Base-by-base conservation (phyloP, 495 filamentous ascomycete species). In the Daldinia vernicosa region DNA sequence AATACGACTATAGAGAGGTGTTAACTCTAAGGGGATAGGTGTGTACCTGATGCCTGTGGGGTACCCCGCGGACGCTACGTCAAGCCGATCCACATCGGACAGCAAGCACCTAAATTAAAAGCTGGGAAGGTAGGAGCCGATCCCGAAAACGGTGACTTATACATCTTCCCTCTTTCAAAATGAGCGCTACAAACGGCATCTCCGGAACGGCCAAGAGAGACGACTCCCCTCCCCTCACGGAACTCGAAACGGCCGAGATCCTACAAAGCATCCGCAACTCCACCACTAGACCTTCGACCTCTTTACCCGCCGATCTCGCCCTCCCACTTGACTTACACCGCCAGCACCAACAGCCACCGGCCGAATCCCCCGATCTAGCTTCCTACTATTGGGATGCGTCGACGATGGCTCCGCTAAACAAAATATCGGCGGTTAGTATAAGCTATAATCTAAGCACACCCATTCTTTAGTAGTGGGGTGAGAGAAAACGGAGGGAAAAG, bases 401-500 rank as follows among this genome's bases (percentile, higher is more conserved):
- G 52, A 82, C 77, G 51, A 89, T 89, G 87, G 81, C 86, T 30
- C 81, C 85, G 63, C 77, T 90, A 24, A 87, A 85, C 54, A 77
- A 84, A 70, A 79, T 83, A 17, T 88, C 89, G 62, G 80, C 81
- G 75, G 88, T 89, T 72, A 77, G 83, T 86, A 74, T 60, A 61
- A 61, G 60, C 62, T 66, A 54, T 7, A 54, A 66, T 57, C 50
- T 63, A 54, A 47, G 35, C 51, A 52, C 53, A 52, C 53, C 17
- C 50, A 61, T 54, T 58, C 60, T 63, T 9, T 60, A 5, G n/a
- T 11, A 28, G 35, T 22, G 4, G 22, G 17, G 22, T 35, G 33
- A 54, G 30, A 26, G 54, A 50, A 28, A 51, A 39, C 17, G 32
- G 53, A 50, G 50, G 52, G 6, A 40, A 8, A 27, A 28, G 9